Conservation (phyloP, 2,329 filamentous ascomycete species). For the Phaeosphaeriaceae sp. region DNA sequence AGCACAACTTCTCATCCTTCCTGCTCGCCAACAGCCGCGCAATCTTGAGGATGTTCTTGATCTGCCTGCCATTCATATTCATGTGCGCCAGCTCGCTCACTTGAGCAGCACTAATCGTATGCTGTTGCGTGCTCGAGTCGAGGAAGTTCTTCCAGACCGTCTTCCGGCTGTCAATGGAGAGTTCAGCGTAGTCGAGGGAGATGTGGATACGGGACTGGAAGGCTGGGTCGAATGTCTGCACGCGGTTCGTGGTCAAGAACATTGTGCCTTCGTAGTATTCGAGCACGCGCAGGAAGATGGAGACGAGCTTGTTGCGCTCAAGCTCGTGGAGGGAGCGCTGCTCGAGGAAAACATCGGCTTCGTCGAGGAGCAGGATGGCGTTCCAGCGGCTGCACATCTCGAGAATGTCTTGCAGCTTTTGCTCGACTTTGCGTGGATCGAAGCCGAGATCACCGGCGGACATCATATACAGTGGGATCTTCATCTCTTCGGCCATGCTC, state of each 20-base stretch:
- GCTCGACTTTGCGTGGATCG: conserved; percentile 63
- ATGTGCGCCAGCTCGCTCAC: conserved; percentile 46
- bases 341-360: conserved; percentile 66
- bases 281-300: conserved; percentile 45
- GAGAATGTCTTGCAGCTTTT: conserved; percentile 79
- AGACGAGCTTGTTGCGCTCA: conserved; percentile 48
- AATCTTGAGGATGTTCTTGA: conserved; percentile 55
- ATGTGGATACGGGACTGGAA: conserved; percentile 45
- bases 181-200: conserved; percentile 34
- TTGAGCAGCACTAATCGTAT: conserved; percentile 16
- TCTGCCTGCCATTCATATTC: conserved; percentile 59
- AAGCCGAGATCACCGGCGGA: conserved; percentile 78
- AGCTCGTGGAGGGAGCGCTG: conserved; percentile 49
- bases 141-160: conserved; percentile 43
- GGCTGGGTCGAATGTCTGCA: conserved; percentile 40
- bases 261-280: conserved; percentile 45
- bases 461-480: conserved; percentile 66
- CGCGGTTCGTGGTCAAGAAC: conserved; percentile 45
- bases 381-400: conserved; percentile 75
- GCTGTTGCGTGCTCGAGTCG: conserved; percentile 38
- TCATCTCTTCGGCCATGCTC: conserved; percentile 26
- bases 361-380: conserved; percentile 72
- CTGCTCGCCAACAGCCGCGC: conserved; percentile 34
- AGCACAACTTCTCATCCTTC: conserved; percentile 34
- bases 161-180: conserved; percentile 43